phyloP scores from a whole-genome alignment of 2,329 filamentous ascomycete species.

The Colletotrichum orchidophilum region DNA sequence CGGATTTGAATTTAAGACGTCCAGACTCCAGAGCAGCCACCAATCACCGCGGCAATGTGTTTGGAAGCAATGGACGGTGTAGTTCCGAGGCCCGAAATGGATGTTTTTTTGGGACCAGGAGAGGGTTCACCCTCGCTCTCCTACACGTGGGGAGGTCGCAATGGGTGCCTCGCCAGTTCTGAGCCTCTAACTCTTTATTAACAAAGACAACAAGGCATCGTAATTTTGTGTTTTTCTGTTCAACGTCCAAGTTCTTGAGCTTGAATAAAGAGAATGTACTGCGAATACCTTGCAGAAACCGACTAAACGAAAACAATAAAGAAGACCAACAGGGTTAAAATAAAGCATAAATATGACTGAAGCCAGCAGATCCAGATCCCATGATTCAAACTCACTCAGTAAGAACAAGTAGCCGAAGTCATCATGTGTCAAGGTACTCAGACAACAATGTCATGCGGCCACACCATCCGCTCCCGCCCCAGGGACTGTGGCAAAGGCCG shows the following conservation, averaged over 20 bases:
- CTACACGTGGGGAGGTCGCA: background rate
- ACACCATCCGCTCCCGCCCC: conserved; percentile 36
- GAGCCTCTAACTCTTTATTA: background rate
- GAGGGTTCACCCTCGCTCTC: background rate
- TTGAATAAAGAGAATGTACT: background rate
- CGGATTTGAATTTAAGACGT: background rate
- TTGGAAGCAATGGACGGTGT: background rate
- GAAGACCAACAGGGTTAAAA: background rate
- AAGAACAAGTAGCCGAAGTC: background rate
- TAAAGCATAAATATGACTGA: background rate
- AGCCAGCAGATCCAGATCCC: background rate
- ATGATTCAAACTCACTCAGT: background rate
- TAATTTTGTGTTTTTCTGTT: background rate
- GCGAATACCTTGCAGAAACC: background rate
- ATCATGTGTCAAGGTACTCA: conserved; percentile 39
- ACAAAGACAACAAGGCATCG: background rate
- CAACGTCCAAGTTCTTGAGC: background rate
- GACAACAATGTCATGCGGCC: conserved; percentile 40
- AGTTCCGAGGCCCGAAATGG: background rate
- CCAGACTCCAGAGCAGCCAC: background rate
- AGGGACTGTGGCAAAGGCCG: conserved; percentile 24
- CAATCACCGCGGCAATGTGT: background rate
- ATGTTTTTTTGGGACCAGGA: background rate
- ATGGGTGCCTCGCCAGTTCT: background rate
- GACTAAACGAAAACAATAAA: background rate